Evolutionary conservation across 2,329 filamentous ascomycete genomes (phyloP).

Genomic region (Colletotrichum truncatum): DNA sequence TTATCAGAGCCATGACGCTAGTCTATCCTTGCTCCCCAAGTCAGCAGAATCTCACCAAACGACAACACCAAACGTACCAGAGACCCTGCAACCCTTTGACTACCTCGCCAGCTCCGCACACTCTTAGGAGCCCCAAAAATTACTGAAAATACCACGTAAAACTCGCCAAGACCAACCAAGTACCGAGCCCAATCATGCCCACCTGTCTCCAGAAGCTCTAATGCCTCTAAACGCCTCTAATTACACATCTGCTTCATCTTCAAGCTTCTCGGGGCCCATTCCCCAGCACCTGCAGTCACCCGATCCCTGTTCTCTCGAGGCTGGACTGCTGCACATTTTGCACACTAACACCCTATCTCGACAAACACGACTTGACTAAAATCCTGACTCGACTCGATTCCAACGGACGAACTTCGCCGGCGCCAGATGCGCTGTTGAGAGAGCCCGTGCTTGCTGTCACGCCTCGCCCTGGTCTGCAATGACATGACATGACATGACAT

Average conservation of each 20-base stretch:
- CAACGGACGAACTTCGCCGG: background rate
- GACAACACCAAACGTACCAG: background rate
- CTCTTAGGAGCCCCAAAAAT: conserved; percentile 15
- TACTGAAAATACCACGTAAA: conserved; percentile 15
- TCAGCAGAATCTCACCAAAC: too few species aligned
- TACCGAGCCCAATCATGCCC: conserved; percentile 25
- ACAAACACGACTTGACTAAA: background rate
- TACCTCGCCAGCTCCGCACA: too few species aligned
- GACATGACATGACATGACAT: conserved; percentile 11
- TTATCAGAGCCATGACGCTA: too few species aligned
- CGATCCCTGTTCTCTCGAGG: conserved; percentile 3
- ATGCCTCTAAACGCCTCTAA: conserved; percentile 5
- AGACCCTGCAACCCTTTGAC: too few species aligned
- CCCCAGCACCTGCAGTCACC: background rate
- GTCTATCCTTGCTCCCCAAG: too few species aligned
- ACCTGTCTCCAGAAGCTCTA: background rate
- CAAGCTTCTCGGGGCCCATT: conserved; percentile 20
- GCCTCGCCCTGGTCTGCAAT: conserved; percentile 4
- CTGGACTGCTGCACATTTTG: background rate
- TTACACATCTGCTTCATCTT: conserved; percentile 10
- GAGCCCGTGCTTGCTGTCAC: background rate
- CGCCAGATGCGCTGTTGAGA: background rate
- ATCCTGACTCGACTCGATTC: background rate
- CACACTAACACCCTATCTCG: background rate
- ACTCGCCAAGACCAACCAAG: conserved; percentile 24